Evolutionary conservation across 164 flowering plant genomes (phyloP).

Genomic region (Magnolia officinalis): DNA sequence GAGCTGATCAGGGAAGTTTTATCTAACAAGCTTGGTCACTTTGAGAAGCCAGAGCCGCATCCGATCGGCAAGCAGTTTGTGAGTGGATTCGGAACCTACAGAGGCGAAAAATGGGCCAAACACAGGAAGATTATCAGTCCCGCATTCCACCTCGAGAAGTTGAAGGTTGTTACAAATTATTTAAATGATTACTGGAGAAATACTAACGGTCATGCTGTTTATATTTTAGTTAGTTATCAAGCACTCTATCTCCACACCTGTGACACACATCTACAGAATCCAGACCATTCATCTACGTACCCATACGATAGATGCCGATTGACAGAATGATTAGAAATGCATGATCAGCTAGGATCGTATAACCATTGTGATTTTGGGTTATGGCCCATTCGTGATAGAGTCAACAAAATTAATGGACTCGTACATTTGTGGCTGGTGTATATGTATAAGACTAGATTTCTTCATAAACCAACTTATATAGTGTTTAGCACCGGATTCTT

Average conservation of each 20-base stretch:
- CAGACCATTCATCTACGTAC: no score
- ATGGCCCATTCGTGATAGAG: no score
- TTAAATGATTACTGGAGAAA: no score
- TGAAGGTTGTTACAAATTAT: slow-evolving; percentile 18
- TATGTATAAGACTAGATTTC: no score
- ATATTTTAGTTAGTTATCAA: background rate
- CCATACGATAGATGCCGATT: background rate
- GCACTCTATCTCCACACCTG: background rate
- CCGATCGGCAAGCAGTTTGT: slow-evolving; percentile 4
- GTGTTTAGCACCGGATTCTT: no score
- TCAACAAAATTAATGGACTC: no score
- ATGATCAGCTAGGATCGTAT: background rate
- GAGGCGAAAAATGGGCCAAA: slow-evolving; percentile 27
- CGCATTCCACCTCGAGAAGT: slow-evolving; percentile 26
- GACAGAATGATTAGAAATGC: background rate
- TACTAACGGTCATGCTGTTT: background rate
- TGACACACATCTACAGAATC: no score
- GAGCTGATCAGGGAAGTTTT: slow-evolving; percentile 13
- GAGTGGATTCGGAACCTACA: slow-evolving; percentile 7
- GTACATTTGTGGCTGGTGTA: no score
- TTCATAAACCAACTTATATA: no score
- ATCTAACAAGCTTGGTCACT: slow-evolving; percentile 14
- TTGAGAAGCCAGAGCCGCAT: slow-evolving; percentile 3
- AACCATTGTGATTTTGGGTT: background rate
- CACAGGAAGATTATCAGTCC: slow-evolving; percentile 27